Percentiles rank a stretch among this genome's conserved stretches.
phyloP scores from a whole-genome alignment of 1,139 yeast species.

The Kurtzmaniella quercitrusa region DNA sequence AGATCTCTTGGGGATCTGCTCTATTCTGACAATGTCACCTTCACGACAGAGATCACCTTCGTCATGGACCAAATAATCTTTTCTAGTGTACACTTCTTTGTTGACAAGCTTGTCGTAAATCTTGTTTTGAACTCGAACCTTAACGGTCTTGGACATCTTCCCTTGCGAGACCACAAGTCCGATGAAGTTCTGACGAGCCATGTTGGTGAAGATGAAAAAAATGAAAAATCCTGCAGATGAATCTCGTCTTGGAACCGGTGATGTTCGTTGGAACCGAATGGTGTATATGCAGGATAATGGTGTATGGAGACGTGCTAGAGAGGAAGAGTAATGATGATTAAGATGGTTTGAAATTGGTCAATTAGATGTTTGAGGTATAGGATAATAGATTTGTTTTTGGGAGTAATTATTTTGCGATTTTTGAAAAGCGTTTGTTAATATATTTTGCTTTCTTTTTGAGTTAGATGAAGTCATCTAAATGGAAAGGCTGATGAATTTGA shows the following conservation, averaged over 20 bases:
- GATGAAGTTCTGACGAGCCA: conserved; percentile 87
- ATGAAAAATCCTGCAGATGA: neutral
- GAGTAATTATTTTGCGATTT: no score
- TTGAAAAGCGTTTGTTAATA: no score
- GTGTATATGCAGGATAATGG: no score
- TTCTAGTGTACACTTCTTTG: conserved; percentile 73
- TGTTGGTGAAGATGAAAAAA: conserved; percentile 17
- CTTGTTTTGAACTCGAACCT: conserved; percentile 79
- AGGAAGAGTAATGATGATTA: no score
- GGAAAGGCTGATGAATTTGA: no score
- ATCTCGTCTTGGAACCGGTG: neutral
- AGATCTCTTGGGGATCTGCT: conserved; percentile 82
- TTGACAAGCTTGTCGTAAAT: conserved; percentile 67
- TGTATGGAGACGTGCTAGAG: no score
- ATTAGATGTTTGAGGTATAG: no score
- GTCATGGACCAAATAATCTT: conserved; percentile 89
- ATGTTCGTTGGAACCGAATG: neutral
- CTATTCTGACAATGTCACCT: conserved; percentile 94
- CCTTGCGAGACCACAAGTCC: conserved; percentile 96
- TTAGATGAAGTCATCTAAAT: no score
- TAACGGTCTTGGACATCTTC: conserved; percentile 91
- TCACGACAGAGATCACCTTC: conserved; percentile 89
- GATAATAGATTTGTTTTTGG: no score
- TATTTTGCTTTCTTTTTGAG: no score
- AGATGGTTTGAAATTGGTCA: no score